Evolutionary conservation across 805 yeast species (phyloP), one percentile per base, ranked within the genome.

Genomic region (Ogataea angusta): DNA sequence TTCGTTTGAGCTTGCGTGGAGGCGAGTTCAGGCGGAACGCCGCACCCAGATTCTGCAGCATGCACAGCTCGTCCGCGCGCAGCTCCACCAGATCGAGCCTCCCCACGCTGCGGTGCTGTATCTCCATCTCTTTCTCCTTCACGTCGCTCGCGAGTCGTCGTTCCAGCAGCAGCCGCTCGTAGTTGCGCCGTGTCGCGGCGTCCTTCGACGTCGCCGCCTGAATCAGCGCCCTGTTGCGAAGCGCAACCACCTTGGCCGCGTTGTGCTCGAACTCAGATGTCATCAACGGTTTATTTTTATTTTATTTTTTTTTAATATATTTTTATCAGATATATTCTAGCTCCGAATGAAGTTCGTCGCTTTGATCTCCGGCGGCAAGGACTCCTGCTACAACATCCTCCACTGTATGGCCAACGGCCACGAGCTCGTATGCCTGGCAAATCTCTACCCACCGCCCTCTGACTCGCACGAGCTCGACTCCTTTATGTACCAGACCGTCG

Each of bases 401-500:
- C 95, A 93, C 58, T 88, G 98, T 55, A 59, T 85, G n/a, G 72
- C 75, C 3, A 78, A 85, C 38, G 95, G 95, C 10, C 99, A 93
- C 64, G 85, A 86, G 52, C 67, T 93, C 5, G 77, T 77, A 0
- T 96, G 96, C 1, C 63, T 91, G 34, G 98, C 89, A 0, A 93
- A 93, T 54, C 62, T 93, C 46, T 78, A 79, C 53, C 96, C 96
- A 1, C 69, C 51, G 8, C 64, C 47, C 14, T 40, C 53, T 15
- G 56, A 45, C 16, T 82, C 80, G 50, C 67, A 63, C 38, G 99
- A 93, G 60, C 66, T 93, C 39, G 97, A 93, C 60, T 86, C 96
- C 39, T 91, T 83, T 57, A 93, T 93, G 99, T 93, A 86, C 62
- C 99, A 93, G 63, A 93, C 99, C 0, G 98, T 93, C 6, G 99